Base-by-base conservation (phyloP, 306 rosid species). In the Arachis hypogaea region DNA sequence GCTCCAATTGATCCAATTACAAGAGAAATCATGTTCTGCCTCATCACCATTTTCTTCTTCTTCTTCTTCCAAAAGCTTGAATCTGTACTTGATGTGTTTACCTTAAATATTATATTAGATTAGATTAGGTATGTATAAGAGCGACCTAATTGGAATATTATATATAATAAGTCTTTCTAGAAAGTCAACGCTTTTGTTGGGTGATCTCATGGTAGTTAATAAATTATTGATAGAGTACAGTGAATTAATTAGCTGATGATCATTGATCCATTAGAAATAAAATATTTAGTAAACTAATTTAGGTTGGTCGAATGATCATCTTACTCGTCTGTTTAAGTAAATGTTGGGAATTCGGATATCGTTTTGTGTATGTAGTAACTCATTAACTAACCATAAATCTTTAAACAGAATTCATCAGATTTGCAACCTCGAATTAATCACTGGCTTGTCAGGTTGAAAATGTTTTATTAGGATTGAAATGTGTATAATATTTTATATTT, bases 1-100 rank as follows among this genome's bases (percentile, higher is more conserved):
- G 96, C 96, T 38, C 98, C 98, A 10, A 89, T 75, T 41, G 78
- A 3, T 47, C 98, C 98, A 64, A 93, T 93, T 71, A 87, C 7
- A 44, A 91, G 72, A 66, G 87, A 80, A 30, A 72, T 57, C 38
- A 46, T 16, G 69, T 87, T 91, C 71, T 80, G 87, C 71, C 84
- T 83, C 94, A 93, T 10, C 51, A 45, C 57, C 41, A 4, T 9
- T n/a, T 2, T 49, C 5, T 6, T 10, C 55, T 11, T 49, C n/a
- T 49, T 3, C 12, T n/a, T 14, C 55, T 49, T 49, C 55, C 4
- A 45, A 7, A 46, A 11, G n/a, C 2, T 10, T 10, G 1, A 22
- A 66, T 72, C 63, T 66, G 43, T 2, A 66, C 47, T 33, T n/a
- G 64, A 71, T 42, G 38, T 33, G 38, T 33, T 33, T 33, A 33